Evolutionary conservation across 352 stramenopile species (phyloP).

Genomic region (Aphanomyces euteiches): DNA sequence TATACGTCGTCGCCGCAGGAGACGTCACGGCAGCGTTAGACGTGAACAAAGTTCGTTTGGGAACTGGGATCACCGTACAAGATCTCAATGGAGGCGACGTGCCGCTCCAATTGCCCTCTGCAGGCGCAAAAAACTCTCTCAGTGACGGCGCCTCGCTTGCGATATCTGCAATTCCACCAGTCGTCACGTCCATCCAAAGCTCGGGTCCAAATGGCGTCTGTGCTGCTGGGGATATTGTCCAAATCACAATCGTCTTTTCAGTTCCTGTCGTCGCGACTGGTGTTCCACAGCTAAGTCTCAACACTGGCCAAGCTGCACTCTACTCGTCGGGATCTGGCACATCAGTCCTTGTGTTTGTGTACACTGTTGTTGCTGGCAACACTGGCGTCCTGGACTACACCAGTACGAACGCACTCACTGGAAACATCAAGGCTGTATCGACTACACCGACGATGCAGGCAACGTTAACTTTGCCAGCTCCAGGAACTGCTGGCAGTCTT

Average conservation of each 20-base stretch:
- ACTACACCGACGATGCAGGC: slow-evolving; percentile 42
- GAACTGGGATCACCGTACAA: slow-evolving; percentile 46
- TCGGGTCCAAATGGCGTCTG: slow-evolving; percentile 38
- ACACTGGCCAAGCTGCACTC: slow-evolving; percentile 5
- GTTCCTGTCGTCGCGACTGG: slow-evolving; percentile 1
- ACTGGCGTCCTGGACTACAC: slow-evolving; percentile 42
- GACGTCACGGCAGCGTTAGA: slow-evolving; percentile 51
- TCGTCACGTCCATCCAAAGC: slow-evolving; percentile 43
- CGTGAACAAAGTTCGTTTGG: slow-evolving; percentile 48
- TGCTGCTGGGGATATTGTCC: slow-evolving; percentile 39
- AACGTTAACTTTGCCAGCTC: slow-evolving; percentile 38
- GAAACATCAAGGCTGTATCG: slow-evolving; percentile 43
- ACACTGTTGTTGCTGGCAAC: slow-evolving; percentile 42
- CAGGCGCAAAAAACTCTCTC: slow-evolving; percentile 40
- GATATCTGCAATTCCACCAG: slow-evolving; percentile 45
- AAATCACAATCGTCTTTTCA: slow-evolving; percentile 24
- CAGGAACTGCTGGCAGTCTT: slow-evolving; percentile 41
- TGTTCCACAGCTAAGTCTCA: slow-evolving; percentile 4
- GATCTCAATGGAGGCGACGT: slow-evolving; percentile 45
- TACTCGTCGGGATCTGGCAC: slow-evolving; percentile 33
- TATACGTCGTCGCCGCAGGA: slow-evolving; percentile 32
- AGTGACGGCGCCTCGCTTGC: slow-evolving; percentile 44
- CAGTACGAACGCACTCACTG: slow-evolving; percentile 33
- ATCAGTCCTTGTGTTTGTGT: slow-evolving; percentile 41
- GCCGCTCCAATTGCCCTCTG: slow-evolving; percentile 42